These are phyloP conservation scores for Podospora bellae-mahoneyi DNA, from an alignment of 495 filamentous ascomycete species.

Conservation along the genomic window DNA sequence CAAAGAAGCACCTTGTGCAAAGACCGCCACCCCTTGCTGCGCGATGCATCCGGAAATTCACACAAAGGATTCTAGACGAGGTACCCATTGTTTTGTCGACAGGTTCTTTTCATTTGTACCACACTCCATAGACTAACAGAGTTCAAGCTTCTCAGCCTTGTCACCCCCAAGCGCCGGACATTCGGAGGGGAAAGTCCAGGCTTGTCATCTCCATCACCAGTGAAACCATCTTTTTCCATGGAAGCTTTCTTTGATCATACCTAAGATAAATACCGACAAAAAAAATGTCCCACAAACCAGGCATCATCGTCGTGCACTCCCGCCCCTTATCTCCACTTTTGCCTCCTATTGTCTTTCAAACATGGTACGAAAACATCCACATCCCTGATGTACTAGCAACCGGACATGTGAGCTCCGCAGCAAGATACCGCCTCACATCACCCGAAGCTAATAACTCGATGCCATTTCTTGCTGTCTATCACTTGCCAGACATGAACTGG, in stretches of 20 bases:
- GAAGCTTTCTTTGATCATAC: neutral
- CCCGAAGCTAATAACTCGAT: constrained; percentile 9
- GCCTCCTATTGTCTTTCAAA: constrained; percentile 19
- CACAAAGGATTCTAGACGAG: neutral
- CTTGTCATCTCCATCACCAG: neutral
- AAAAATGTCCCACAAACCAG: constrained; percentile 1
- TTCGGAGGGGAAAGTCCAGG: neutral
- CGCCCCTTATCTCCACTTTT: constrained; percentile 15
- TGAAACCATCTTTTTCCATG: neutral
- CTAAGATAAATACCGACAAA: neutral
- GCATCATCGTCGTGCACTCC: constrained; percentile 19
- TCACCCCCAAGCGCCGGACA: neutral
- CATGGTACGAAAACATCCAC: constrained; percentile 33
- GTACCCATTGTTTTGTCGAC: neutral
- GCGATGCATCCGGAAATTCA: neutral
- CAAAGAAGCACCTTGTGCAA: neutral
- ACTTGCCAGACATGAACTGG: constrained; percentile 25
- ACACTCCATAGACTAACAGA: no score
- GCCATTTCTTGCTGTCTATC: constrained; percentile 30
- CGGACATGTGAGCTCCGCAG: constrained; percentile 20
- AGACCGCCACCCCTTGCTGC: neutral
- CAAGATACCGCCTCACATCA: constrained; percentile 14
- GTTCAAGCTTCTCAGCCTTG: neutral
- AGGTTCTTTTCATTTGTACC: no score
- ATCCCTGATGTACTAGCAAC: constrained; percentile 30